These are phyloP conservation scores for Huntiella bhutanensis DNA, from an alignment of 2,329 filamentous ascomycete species.

Conservation along the genomic window DNA sequence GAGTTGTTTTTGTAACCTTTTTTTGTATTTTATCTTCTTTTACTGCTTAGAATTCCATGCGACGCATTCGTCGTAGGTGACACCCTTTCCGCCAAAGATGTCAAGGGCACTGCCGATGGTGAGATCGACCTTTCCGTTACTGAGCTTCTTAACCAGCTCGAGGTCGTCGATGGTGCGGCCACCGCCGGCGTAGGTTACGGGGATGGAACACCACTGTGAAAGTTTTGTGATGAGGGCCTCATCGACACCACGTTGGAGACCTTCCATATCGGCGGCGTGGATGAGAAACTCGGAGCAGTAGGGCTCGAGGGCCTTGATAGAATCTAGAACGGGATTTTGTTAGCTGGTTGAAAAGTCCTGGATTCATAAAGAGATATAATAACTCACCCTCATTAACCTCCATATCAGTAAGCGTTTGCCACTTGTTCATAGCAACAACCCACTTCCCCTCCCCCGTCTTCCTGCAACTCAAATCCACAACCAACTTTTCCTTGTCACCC, in stretches of 20 bases:
- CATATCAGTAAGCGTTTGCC: conserved; percentile 96
- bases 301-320: conserved; percentile 62
- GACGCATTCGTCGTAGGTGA: conserved; percentile 77
- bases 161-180: conserved; percentile 67
- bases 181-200: conserved; percentile 93
- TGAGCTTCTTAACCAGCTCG: conserved; percentile 61
- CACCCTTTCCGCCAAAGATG: conserved; percentile 77
- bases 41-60: conserved; percentile 51
- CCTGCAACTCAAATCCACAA: conserved; percentile 88
- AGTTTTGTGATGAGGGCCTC: conserved; percentile 60
- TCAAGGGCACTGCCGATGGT: conserved; percentile 94
- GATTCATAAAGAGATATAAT: background rate
- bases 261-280: conserved; percentile 92
- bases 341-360: background rate
- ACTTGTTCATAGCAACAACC: conserved; percentile 98
- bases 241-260: conserved; percentile 79
- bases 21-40: conserved; percentile 3
- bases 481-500: conserved; percentile 60
- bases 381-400: conserved; percentile 63
- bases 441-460: conserved; percentile 52
- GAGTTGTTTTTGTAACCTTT: background rate
- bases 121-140: conserved; percentile 66
- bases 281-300: conserved; percentile 95
- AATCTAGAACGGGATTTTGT: conserved; percentile 33
- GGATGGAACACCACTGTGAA: conserved; percentile 73